phyloP scores from a whole-genome alignment of 139 green algal genomes.

The Microglena sp. region DNA sequence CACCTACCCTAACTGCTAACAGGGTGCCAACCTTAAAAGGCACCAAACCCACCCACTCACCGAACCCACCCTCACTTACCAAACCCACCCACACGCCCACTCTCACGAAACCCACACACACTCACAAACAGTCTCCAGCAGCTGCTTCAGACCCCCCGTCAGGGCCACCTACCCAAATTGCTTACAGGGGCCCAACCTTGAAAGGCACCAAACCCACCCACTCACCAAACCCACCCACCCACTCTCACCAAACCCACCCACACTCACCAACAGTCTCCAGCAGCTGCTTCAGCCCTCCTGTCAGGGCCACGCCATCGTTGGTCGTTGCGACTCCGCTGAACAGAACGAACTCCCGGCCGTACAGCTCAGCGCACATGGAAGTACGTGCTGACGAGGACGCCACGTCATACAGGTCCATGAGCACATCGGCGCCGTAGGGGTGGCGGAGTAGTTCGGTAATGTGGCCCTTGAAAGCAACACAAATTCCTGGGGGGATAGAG shows the following conservation, averaged over 20 bases:
- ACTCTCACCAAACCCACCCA: background rate
- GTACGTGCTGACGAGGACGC: constrained; percentile 36
- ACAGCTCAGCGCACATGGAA: constrained; percentile 66
- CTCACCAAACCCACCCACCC: no score
- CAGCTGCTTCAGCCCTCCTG: no score
- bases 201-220: no score
- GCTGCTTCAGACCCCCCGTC: constrained; percentile 33
- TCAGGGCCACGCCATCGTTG: no score
- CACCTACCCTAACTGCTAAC: no score
- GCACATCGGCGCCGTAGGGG: constrained; percentile 61
- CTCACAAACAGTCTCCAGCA: constrained; percentile 39
- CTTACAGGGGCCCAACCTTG: no score
- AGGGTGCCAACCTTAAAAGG: no score
- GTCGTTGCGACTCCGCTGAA: constrained; percentile 43
- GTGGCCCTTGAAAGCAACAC: constrained; percentile 48
- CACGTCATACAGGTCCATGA: constrained; percentile 70
- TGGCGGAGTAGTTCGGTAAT: constrained; percentile 71
- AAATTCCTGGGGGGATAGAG: background rate
- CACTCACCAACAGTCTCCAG: constrained; percentile 32
- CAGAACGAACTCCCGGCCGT: constrained; percentile 64
- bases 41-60: no score
- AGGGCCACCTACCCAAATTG: no score
- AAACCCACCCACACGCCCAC: no score
- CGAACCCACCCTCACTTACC: no score
- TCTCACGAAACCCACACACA: background rate